phyloP scores from a whole-genome alignment of 78 protist genomes.

The Monosiga brevicollis region DNA sequence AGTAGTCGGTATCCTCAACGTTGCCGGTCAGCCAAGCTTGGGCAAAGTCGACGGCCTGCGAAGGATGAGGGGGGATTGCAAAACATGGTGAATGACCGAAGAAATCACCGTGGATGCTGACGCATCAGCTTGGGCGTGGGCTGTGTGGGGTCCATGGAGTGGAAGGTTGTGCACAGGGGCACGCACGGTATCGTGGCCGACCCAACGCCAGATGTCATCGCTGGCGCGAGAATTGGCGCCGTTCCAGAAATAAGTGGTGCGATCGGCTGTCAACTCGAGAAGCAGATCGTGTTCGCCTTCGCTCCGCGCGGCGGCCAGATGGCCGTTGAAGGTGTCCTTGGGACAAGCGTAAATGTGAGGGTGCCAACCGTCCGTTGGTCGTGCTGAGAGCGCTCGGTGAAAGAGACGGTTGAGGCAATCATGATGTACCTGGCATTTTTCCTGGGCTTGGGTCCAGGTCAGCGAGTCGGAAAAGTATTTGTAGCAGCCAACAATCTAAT shows the following conservation, averaged over 20 bases:
- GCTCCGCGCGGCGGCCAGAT: not conserved
- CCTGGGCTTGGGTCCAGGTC: not conserved
- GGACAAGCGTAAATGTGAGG: not conserved
- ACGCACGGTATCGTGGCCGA: not conserved
- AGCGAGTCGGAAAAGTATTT: not conserved
- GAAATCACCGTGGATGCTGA: not conserved
- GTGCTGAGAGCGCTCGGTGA: not conserved
- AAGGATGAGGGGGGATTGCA: not conserved
- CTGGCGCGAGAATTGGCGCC: not conserved
- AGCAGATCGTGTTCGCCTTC: not conserved
- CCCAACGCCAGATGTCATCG: not conserved
- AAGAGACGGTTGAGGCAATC: not conserved
- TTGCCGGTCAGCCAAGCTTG: not conserved
- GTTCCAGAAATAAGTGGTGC: not conserved
- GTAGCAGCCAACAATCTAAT: not conserved
- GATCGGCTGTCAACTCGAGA: not conserved
- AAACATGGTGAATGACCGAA: not conserved
- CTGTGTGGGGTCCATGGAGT: not conserved
- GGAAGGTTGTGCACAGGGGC: not conserved
- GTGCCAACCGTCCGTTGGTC: not conserved
- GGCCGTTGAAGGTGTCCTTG: not conserved
- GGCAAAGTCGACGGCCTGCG: not conserved
- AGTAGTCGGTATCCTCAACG: not conserved
- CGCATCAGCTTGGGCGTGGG: not conserved
- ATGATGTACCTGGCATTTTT: not conserved